phyloP scores from a whole-genome alignment of 2,329 filamentous ascomycete genomes.

The Ascochyta viciae-villosae region DNA sequence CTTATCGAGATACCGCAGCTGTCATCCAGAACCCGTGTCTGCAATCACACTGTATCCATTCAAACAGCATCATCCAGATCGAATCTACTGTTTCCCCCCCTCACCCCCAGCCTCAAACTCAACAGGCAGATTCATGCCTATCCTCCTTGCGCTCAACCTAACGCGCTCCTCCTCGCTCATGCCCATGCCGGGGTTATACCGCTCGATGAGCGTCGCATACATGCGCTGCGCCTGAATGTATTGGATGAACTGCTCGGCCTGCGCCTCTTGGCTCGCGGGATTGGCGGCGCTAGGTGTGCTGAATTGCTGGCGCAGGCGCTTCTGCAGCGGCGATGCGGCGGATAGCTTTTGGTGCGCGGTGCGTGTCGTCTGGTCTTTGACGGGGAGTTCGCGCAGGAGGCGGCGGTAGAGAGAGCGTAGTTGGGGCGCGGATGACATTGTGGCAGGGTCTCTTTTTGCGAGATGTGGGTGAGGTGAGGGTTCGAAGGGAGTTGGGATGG shows the following conservation, averaged over 20 bases:
- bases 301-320: conserved; percentile 71
- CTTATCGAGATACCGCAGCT: too few relatives aligned
- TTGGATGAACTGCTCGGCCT: conserved; percentile 78
- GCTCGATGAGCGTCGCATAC: conserved; percentile 81
- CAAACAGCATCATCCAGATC: neutral
- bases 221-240: conserved; percentile 86
- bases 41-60: too few relatives aligned
- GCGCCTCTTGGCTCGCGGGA: conserved; percentile 39
- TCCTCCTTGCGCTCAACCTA: conserved; percentile 80
- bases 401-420: conserved; percentile 85
- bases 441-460: neutral
- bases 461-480: neutral
- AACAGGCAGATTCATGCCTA: conserved; percentile 86
- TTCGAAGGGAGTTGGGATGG: neutral
- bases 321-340: conserved; percentile 72
- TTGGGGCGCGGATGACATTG: conserved; percentile 53
- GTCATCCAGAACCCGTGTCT: too few relatives aligned
- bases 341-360: conserved; percentile 52
- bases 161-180: conserved; percentile 87
- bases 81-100: neutral
- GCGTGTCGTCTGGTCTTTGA: conserved; percentile 36
- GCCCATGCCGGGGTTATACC: conserved; percentile 92
- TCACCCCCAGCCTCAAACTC: conserved; percentile 55
- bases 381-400: conserved; percentile 86
- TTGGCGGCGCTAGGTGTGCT: conserved; percentile 31